Evolutionary conservation across 1,284 basidiomycete species (phyloP), one percentile per base, ranked within the genome.

Genomic region (Meira miltonrushii): DNA sequence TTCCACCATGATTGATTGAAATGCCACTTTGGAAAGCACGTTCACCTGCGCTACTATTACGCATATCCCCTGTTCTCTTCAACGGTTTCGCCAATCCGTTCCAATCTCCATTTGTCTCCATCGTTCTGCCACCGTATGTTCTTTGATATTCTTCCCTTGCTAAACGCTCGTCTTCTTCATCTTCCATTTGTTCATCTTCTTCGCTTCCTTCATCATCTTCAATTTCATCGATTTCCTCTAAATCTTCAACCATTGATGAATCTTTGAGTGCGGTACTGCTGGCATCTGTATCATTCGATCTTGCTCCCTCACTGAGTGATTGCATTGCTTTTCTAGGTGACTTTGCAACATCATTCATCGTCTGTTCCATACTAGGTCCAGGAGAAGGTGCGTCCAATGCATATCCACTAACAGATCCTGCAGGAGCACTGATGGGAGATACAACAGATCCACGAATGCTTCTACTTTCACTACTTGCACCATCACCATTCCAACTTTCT

Each of bases 31-130:
- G n/a, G 5, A 48, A 23, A 48, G 46, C 46, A 25, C n/a, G 12
- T 48, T 48, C 46, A 17, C 46, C 46, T 21, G 46, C 46, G 23
- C 46, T 48, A 25, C 46, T 48, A 25, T 48, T 48, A 13, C 46
- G 17, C 17, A 48, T 23, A 48, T 48, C 46, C 8, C 46, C 46
- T 12, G 17, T n/a, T 9, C 40, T 39, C 39, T 25, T 15, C 12
- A 56, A 38, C 17, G 46, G 44, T 43, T 21, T 44, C 17, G 21
- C 58, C 9, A 43, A 25, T 15, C 55, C 58, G 17, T 60, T 60
- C 51, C 58, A 57, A 17, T 60, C 58, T 1, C 39, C 39, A n/a
- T 47, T 39, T 54, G 37, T 59, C 15, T 59, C 17, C 38, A 5
- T 28, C n/a, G 39, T 37, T 19, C 58, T 44, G 4, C 25, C 57